These are phyloP conservation scores for Leccinum pellstonianum DNA, from an alignment of 768 basidiomycete genomes.

Conservation along the genomic window DNA sequence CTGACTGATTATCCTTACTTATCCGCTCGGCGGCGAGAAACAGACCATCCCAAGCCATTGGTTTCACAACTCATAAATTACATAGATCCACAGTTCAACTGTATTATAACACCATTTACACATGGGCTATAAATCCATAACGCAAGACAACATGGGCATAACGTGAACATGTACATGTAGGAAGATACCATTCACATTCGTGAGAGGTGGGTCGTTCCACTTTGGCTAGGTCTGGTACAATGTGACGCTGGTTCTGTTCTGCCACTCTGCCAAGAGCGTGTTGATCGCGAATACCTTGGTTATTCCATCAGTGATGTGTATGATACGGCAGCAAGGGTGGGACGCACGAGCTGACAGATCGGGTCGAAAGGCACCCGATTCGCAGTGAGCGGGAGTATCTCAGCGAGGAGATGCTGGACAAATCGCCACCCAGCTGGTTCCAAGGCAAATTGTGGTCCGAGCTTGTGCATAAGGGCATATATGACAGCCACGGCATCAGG, in stretches of 20 bases:
- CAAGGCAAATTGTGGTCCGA: constrained; percentile 19
- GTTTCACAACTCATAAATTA: constrained; percentile 14
- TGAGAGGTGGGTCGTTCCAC: constrained; percentile 2
- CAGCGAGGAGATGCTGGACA: constrained; percentile 11
- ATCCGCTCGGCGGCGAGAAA: constrained; percentile 9
- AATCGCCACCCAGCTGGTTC: constrained; percentile 14
- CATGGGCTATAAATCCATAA: constrained; percentile 10
- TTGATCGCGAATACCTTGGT: constrained; percentile 17
- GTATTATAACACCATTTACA: constrained; percentile 26
- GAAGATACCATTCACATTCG: not conserved
- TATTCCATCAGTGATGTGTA: constrained; percentile 1
- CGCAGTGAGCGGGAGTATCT: constrained; percentile 6
- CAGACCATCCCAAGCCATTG: constrained; percentile 2
- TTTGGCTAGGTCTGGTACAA: constrained; percentile 7
- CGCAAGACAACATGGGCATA: constrained; percentile 9
- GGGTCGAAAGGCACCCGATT: constrained; percentile 7
- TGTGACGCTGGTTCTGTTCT: not conserved
- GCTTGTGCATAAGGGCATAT: constrained; percentile 14
- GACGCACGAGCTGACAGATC: constrained; percentile 19
- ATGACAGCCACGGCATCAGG: constrained; percentile 18
- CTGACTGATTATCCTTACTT: constrained; percentile 12
- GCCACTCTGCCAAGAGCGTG: constrained; percentile 10
- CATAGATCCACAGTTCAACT: constrained; percentile 16
- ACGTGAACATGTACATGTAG: constrained; percentile 4
- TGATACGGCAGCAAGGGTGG: not conserved